A percentile compares a stretch with the other conserved stretches of the same genome.
These are phyloP conservation scores for Euphrasia confusa DNA, from an alignment of 257 asterid species.

Conservation along the genomic window DNA sequence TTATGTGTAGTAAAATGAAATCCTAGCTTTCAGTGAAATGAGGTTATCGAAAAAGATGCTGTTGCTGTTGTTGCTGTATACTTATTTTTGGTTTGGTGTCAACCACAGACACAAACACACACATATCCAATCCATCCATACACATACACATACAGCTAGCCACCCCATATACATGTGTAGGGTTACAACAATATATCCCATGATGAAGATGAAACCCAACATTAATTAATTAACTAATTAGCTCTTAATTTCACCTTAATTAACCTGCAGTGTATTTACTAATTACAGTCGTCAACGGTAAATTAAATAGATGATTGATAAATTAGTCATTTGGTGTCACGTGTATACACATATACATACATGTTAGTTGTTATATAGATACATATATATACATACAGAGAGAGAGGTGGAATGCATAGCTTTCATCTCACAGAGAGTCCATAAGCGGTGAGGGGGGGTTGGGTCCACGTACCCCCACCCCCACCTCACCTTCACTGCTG, in stretches of 20 bases:
- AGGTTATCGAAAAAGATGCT: conserved; percentile 42
- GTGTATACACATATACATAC: not conserved
- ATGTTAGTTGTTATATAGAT: not conserved
- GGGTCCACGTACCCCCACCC: conserved; percentile 24
- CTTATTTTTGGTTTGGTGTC: conserved; percentile 34
- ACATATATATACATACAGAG: conserved; percentile 17
- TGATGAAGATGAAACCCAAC: no score
- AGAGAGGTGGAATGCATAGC: conserved; percentile 33
- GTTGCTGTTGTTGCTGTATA: no score
- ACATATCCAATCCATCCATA: conserved; percentile 19
- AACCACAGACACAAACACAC: conserved; percentile 39
- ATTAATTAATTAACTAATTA: no score
- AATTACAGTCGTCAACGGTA: no score
- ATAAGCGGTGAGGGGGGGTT: conserved; percentile 40
- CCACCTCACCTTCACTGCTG: not conserved
- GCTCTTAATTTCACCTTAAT: no score
- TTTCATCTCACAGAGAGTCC: conserved; percentile 36
- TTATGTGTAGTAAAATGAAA: no score
- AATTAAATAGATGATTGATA: no score
- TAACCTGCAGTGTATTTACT: no score
- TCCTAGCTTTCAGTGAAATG: conserved; percentile 48
- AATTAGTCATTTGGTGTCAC: not conserved
- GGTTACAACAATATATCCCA: not conserved
- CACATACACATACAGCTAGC: not conserved
- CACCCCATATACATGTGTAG: not conserved